phyloP scores from a whole-genome alignment of 2,329 filamentous ascomycete species.

The Curvularia lunata region DNA sequence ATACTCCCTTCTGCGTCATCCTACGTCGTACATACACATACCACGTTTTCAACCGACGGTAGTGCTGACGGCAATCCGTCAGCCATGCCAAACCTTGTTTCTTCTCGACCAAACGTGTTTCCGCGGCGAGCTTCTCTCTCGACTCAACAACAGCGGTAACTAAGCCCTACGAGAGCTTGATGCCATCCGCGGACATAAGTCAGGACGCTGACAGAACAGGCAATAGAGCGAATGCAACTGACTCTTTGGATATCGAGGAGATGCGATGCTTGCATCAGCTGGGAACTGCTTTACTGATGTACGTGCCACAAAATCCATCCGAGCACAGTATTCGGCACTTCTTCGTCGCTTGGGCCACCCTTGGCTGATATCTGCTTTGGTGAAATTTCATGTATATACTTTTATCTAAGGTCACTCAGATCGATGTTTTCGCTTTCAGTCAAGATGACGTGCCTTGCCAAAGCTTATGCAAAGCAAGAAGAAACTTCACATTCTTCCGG shows the following conservation, averaged over 20 bases:
- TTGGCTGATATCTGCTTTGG: not conserved
- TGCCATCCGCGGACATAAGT: not conserved
- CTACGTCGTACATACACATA: not conserved
- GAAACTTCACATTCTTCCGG: not conserved
- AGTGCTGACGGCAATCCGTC: not conserved
- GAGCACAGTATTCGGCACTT: not conserved
- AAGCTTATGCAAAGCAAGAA: not conserved
- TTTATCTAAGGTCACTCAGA: not conserved
- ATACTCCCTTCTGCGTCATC: not conserved
- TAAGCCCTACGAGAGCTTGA: not conserved
- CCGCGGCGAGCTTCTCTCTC: not conserved
- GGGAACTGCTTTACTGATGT: not conserved
- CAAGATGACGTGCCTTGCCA: not conserved
- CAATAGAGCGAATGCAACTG: not conserved
- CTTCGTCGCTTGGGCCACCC: not conserved
- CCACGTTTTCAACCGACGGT: not conserved
- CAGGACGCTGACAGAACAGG: not conserved
- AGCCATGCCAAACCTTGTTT: not conserved
- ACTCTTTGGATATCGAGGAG: not conserved
- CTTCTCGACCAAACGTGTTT: not conserved
- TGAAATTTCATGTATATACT: not conserved
- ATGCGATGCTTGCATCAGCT: not conserved
- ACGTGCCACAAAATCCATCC: not conserved
- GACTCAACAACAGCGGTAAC: not conserved
- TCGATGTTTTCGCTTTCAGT: not conserved